phyloP scores from a whole-genome alignment of 2,329 filamentous ascomycete species.

The Aspergillus eucalypticola region DNA sequence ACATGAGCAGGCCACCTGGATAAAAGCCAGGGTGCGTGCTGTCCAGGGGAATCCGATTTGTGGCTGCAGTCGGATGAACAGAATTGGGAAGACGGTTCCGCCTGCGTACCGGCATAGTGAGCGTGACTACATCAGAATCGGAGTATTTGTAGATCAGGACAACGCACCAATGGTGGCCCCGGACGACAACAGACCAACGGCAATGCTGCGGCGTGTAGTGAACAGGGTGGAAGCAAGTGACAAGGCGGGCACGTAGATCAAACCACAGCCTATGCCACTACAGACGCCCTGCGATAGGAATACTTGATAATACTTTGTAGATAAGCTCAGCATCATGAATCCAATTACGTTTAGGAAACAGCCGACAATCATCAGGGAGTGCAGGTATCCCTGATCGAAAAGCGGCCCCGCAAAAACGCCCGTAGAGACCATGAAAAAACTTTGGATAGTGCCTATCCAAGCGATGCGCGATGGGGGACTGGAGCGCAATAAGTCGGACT shows the following conservation, averaged over 20 bases:
- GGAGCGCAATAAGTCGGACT: constrained; percentile 19
- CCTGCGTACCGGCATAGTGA: neutral
- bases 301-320: constrained; percentile 46
- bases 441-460: constrained; percentile 47
- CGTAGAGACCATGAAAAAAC: constrained; percentile 47
- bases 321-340: constrained; percentile 48
- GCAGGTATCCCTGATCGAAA: constrained; percentile 47
- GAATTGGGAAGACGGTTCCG: constrained; percentile 13
- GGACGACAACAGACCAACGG: constrained; percentile 55
- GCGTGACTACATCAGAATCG: neutral
- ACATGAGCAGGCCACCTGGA: constrained; percentile 9
- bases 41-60: constrained; percentile 13
- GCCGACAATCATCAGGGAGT: constrained; percentile 40
- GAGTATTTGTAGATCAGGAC: neutral
- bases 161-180: constrained; percentile 36
- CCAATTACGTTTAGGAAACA: constrained; percentile 44
- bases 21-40: constrained; percentile 8
- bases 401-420: constrained; percentile 47
- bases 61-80: constrained; percentile 12
- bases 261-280: constrained; percentile 55
- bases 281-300: constrained; percentile 49
- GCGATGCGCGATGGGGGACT: constrained; percentile 41
- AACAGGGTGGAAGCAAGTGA: constrained; percentile 64
- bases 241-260: constrained; percentile 59
- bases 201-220: constrained; percentile 51